phyloP scores from a whole-genome alignment of 1,284 basidiomycete genomes.

The Cerioporus squamosus region DNA sequence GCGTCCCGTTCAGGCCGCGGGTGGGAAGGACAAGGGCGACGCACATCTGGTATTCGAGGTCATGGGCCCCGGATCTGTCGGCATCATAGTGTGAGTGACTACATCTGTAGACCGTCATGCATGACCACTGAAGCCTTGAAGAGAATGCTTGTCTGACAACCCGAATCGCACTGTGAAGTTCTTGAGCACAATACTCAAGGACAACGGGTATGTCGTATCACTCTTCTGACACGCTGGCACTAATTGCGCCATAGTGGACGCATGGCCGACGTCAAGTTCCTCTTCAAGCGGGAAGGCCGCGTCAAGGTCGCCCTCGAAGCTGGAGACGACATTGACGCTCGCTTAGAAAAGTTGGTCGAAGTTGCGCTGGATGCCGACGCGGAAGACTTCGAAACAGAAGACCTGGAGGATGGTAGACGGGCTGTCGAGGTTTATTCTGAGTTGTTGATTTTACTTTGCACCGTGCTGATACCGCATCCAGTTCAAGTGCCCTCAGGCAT shows the following conservation, averaged over 20 bases:
- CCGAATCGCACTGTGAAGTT: slow-evolving; percentile 69
- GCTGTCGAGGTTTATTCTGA: slow-evolving; percentile 46
- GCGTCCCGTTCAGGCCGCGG: slow-evolving; percentile 47
- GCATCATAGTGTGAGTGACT: slow-evolving; percentile 73
- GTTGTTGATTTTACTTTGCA: background rate
- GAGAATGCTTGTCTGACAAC: slow-evolving; percentile 82
- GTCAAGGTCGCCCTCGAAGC: slow-evolving; percentile 58
- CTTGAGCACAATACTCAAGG: slow-evolving; percentile 63
- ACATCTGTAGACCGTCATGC: background rate
- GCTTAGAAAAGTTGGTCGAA: slow-evolving; percentile 55
- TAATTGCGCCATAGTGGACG: slow-evolving; percentile 53
- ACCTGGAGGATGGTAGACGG: slow-evolving; percentile 35
- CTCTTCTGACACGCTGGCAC: background rate
- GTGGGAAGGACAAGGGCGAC: slow-evolving; percentile 54
- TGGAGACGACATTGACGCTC: slow-evolving; percentile 48
- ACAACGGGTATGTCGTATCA: slow-evolving; percentile 54
- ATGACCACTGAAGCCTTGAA: slow-evolving; percentile 37
- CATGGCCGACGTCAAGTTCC: slow-evolving; percentile 73
- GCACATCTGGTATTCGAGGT: slow-evolving; percentile 72
- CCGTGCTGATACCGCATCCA: background rate
- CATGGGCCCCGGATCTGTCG: slow-evolving; percentile 69
- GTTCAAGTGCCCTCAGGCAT: slow-evolving; percentile 11
- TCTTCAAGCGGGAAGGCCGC: slow-evolving; percentile 75
- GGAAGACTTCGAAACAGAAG: slow-evolving; percentile 57
- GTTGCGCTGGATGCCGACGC: slow-evolving; percentile 53